Evolutionary conservation across 2,329 filamentous ascomycete genomes (phyloP), one percentile per base, ranked within the genome.

Genomic region (Aplosporella prunicola): DNA sequence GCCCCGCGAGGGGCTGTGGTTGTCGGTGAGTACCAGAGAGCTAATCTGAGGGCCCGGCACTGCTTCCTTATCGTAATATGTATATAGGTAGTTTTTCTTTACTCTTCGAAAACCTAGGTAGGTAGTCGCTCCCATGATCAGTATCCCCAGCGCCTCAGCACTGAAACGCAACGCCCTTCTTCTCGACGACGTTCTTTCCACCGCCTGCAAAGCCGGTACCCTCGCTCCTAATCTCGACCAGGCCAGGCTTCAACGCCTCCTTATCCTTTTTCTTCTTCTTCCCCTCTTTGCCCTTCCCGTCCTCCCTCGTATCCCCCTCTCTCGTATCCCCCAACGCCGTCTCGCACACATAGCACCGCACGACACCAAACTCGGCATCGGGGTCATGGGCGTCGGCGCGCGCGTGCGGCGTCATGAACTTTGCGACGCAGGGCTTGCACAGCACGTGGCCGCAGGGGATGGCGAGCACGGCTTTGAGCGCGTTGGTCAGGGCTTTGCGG

Each of bases 361-460:
- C 61, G 8, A 61, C 59, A 9, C 39, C 39, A 16, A 24, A 31
- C 40, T 77, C 69, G 8, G 64, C 60, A 22, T 68, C 60, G 3
- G 60, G 62, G 20, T 76, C 72, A 48, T 86, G 80, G 5, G 77
- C 75, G 55, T 81, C 74, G 0, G 25, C 32, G 40, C 58, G 53
- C 6, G 51, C 35, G 5, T 58, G 53, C 0, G 62, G 56, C 46
- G 62, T 47, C 69, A 95, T 80, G 58, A 96, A 93, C 52, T 87
- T 82, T 38, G 79, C 74, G 11, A 88, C 80, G 52, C 89, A 95
- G 25, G 74, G 80, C 50, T 82, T 80, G 60, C 89, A 98, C 15
- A 95, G 62, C 1, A 96, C 87, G 56, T 98, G 89, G 0, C 89
- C 89, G 51, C 89, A 98, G 0, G 84, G 83, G 56, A 85, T 88